Base-by-base conservation (phyloP, 192 early-diverging fungal genomes). In the Podochytrium sp. region DNA sequence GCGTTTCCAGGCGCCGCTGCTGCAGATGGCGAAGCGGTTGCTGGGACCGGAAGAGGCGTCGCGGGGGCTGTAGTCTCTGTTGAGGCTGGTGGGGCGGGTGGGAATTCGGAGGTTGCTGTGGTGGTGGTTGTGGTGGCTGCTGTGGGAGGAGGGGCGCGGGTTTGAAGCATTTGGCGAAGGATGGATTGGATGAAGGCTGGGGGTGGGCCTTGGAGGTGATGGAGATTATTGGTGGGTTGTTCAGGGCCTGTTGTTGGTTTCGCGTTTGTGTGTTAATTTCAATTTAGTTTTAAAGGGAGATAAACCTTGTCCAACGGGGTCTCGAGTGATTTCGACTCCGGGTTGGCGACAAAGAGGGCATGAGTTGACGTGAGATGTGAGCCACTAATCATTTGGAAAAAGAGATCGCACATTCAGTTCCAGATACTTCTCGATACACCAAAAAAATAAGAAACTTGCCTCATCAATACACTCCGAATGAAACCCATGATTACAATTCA, bases 401-500 rank as follows among this genome's bases (percentile, higher is more conserved):
- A n/a, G n/a, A n/a, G n/a, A n/a, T n/a, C n/a, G n/a, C n/a, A n/a
- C n/a, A n/a, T n/a, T n/a, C 23, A 76, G 27, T 35, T 16, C 2
- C 34, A 58, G 0, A 49, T 18, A 16, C 47, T 38, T 12, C 16
- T 6, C 33, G 5, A 12, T 5, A 30, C 25, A 23, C 4, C 14
- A 33, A 61, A 6, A 41, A 18, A 14, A 4, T 6, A 16, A 7
- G 25, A 20, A 33, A 42, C 14, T 2, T 16, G 32, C 71, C 66
- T 71, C 34, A 76, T 86, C 83, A 53, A 86, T 69, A 63, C 84
- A 86, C 20, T 67, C 71, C 55, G 69, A 75, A 66, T 86, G 84
- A 65, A 83, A 85, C 2, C 79, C 84, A 65, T 86, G 84, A 41
- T 58, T 52, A 42, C 84, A 86, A 59, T 62, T 56, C 69, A 86